Conservation (phyloP, 75 land plant genomes). For the Chamaecyparis obtusa region DNA sequence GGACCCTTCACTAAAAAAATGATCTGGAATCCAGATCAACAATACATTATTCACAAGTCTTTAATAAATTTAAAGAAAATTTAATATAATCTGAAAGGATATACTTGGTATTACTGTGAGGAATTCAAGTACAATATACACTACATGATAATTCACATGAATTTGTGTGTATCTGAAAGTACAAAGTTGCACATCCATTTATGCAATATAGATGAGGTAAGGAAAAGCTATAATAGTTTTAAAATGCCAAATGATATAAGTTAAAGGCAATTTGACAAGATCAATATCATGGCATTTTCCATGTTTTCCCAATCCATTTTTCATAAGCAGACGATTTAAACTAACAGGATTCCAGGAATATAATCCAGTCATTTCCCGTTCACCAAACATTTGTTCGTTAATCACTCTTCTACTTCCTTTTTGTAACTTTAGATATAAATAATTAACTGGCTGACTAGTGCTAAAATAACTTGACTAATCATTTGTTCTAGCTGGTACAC, state of each 20-base stretch:
- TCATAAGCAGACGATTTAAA: not conserved
- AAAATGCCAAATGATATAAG: not conserved
- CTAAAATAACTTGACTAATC: no score
- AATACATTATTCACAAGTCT: constrained; percentile 2
- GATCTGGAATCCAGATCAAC: constrained; percentile 27
- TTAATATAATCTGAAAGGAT: not conserved
- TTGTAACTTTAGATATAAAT: no score
- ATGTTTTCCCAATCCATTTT: not conserved
- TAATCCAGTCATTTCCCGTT: not conserved
- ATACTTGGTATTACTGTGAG: not conserved
- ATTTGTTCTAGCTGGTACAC: no score
- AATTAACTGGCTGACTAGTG: no score
- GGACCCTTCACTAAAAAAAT: constrained; percentile 54
- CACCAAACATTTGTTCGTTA: not conserved
- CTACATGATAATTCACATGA: not conserved
- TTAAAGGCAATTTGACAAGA: not conserved
- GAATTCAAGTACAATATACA: not conserved
- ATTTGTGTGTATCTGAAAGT: not conserved
- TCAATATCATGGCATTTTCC: not conserved
- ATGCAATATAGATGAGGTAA: not conserved
- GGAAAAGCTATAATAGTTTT: not conserved
- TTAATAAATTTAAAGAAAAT: not conserved
- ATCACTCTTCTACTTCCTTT: not conserved
- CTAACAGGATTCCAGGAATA: not conserved
- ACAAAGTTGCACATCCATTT: not conserved